Evolutionary conservation across 148 eudicot genomes (phyloP), one percentile per base, ranked within the genome.

Genomic region (Camellia lanceoleosa): DNA sequence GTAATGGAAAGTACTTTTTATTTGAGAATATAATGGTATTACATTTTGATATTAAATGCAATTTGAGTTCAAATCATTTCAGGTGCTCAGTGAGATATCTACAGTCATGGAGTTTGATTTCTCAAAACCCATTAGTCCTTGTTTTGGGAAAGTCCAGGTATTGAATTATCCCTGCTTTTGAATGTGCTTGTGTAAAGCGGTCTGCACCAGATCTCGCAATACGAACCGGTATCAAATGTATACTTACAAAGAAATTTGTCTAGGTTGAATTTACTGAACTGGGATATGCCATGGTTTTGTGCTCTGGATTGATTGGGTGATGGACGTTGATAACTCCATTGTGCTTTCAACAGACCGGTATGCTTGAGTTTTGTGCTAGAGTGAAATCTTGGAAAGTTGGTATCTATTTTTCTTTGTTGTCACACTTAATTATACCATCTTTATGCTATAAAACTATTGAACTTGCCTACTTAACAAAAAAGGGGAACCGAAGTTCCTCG

Each of bases 291-390:
- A 95, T 84, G 98, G 96, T 23, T 90, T 93, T 81, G 97, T 85
- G 49, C 86, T 95, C 81, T 95, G 98, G 98, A 95, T 95, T 70
- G 97, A 95, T 83, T 95, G 97, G 97, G 88, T 93, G 61, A 77
- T 91, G 90, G 90, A 90, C 73, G 71, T 76, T 5, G 88, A 88
- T 30, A 82, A 82, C 49, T 72, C 89, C 55, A 87, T 82, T 46
- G 63, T 86, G 71, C 80, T 93, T 41, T 87, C 97, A 73, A 88
- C 91, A 4, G 98, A 96, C 97, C 83, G 98, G 98, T 92, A 88
- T n/a, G 30, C n/a, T n/a, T 49, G 0, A 41, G 30, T 64, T 12
- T 49, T 2, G 16, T 60, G 4, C 54, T 52, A 23, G 38, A 51
- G 49, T 23, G 58, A 38, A 68, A 43, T 47, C 13, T 41, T 70